These are phyloP conservation scores for Apiotrichum mycotoxinovorans DNA, from an alignment of 1,284 basidiomycete genomes.

Conservation along the genomic window DNA sequence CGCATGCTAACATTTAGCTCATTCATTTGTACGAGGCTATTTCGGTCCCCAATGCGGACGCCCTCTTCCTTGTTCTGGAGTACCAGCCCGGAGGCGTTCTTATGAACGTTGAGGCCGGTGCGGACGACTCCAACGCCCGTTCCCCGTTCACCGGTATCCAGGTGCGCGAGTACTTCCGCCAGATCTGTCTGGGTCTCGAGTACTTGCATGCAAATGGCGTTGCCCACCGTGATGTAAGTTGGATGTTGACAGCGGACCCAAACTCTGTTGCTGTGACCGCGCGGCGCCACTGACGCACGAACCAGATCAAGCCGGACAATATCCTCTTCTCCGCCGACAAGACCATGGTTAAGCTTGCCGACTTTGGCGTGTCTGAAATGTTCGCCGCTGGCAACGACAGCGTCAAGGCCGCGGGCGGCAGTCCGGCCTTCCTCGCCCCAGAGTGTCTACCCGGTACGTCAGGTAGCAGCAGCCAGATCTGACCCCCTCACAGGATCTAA, in stretches of 20 bases:
- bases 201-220: slow-evolving; percentile 58
- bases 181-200: slow-evolving; percentile 55
- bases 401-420: slow-evolving; percentile 52
- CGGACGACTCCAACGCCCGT: slow-evolving; percentile 41
- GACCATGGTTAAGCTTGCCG: slow-evolving; percentile 56
- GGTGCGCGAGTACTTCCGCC: slow-evolving; percentile 53
- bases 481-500: neutral
- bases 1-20: slow-evolving; percentile 43
- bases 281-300: neutral
- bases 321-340: slow-evolving; percentile 54
- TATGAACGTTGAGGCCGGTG: slow-evolving; percentile 50
- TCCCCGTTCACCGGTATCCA: slow-evolving; percentile 33
- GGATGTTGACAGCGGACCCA: neutral
- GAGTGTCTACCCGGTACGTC: slow-evolving; percentile 48
- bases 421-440: slow-evolving; percentile 58
- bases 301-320: slow-evolving; percentile 57
- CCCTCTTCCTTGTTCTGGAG: slow-evolving; percentile 56
- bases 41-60: slow-evolving; percentile 55
- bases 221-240: slow-evolving; percentile 52
- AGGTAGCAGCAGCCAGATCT: neutral
- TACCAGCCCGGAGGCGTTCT: slow-evolving; percentile 55
- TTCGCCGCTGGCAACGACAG: slow-evolving; percentile 53
- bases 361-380: slow-evolving; percentile 60
- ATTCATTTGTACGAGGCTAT: slow-evolving; percentile 57
- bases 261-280: neutral